These are phyloP conservation scores for Chlorella ohadii DNA, from an alignment of 139 green algal genomes.

Conservation along the genomic window DNA sequence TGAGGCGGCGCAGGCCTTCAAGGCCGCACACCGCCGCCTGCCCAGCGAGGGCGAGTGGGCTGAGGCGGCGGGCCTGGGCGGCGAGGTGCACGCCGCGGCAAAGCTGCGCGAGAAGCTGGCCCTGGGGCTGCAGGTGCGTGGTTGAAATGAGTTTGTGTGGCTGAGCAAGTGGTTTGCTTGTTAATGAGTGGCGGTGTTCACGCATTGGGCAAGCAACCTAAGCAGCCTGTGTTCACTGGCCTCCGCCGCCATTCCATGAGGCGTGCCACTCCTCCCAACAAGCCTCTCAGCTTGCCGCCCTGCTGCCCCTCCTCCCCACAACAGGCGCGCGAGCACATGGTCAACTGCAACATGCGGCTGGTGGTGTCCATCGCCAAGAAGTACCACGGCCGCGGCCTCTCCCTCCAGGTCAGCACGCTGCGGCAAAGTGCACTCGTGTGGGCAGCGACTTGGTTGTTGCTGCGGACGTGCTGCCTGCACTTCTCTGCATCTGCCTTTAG, in stretches of 20 bases:
- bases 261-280: too few relatives aligned
- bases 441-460: too few relatives aligned
- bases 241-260: too few relatives aligned
- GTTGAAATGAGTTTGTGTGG: too few relatives aligned
- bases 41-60: conserved; percentile 69
- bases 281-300: too few relatives aligned
- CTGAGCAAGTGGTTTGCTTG: too few relatives aligned
- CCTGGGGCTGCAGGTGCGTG: conserved; percentile 44
- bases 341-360: conserved; percentile 93
- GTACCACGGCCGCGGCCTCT: conserved; percentile 76
- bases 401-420: conserved; percentile 39
- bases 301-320: too few relatives aligned
- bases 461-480: too few relatives aligned
- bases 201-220: too few relatives aligned
- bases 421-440: too few relatives aligned
- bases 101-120: conserved; percentile 46
- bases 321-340: conserved; percentile 83
- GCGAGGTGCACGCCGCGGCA: not conserved
- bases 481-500: not conserved
- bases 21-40: conserved; percentile 49
- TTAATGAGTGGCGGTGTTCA: too few relatives aligned
- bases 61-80: conserved; percentile 38
- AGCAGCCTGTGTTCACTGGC: too few relatives aligned
- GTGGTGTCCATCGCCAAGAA: conserved; percentile 91
- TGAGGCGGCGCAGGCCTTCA: conserved; percentile 46